Conservation (phyloP, 1,139 yeast genomes). For the Spathaspora sp. region DNA sequence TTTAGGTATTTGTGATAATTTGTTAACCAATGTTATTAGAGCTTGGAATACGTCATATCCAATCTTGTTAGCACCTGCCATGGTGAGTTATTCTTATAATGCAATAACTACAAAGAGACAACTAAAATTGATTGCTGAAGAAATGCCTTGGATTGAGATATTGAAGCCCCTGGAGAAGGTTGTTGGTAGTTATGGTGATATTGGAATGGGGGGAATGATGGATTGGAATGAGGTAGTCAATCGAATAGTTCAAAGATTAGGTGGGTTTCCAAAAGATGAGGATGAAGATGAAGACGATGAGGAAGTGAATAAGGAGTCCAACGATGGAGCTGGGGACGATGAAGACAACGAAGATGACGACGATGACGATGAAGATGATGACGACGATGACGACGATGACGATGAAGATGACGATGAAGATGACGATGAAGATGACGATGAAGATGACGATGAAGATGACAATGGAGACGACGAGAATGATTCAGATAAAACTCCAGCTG, state of each 20-base stretch:
- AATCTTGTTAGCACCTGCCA: constrained; percentile 85
- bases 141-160: constrained; percentile 89
- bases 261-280: constrained; percentile 88
- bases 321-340: constrained; percentile 38
- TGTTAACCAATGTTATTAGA: constrained; percentile 81
- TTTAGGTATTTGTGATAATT: constrained; percentile 84
- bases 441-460: constrained; percentile 17
- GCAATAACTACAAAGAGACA: constrained; percentile 87
- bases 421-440: constrained; percentile 11
- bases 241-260: constrained; percentile 74
- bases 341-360: constrained; percentile 43
- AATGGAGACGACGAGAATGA: constrained; percentile 41
- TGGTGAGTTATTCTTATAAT: constrained; percentile 89
- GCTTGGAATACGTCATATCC: constrained; percentile 95
- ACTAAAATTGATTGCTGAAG: constrained; percentile 69
- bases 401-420: constrained; percentile 36
- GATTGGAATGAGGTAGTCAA: constrained; percentile 90
- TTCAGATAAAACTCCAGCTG: too few species aligned
- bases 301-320: constrained; percentile 19
- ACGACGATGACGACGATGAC: constrained; percentile 43
- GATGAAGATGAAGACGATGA: constrained; percentile 73
- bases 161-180: constrained; percentile 92
- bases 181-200: constrained; percentile 89
- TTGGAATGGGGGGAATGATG: constrained; percentile 94
- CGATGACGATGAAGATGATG: constrained; percentile 48